Evolutionary conservation across 1,139 yeast species (phyloP).

Genomic region (Suhomyces bokatorum): DNA sequence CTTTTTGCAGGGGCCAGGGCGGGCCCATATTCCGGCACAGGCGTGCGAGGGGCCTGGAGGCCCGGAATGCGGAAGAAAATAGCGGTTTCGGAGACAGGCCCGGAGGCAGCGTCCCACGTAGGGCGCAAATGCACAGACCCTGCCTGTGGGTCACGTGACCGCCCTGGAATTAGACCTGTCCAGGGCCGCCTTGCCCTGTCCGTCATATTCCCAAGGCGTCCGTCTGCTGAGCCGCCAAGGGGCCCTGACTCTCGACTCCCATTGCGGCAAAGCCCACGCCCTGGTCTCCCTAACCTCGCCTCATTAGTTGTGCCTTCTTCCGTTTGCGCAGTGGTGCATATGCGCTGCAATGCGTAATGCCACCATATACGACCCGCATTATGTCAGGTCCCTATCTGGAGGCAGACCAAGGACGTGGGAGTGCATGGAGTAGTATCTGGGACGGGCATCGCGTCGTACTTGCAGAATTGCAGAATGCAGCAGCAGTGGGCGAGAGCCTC

Average conservation of each 20-base stretch:
- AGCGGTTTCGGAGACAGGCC: too few species aligned
- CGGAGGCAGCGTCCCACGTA: too few species aligned
- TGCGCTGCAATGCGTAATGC: neutral
- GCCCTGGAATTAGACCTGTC: neutral
- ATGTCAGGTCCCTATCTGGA: neutral
- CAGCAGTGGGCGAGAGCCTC: too few species aligned
- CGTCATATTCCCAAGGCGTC: neutral
- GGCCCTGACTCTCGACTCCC: neutral
- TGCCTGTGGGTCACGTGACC: neutral
- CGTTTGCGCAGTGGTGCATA: neutral
- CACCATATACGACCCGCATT: neutral
- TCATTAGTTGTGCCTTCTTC: too few species aligned
- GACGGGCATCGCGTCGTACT: neutral
- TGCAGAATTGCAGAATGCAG: too few species aligned
- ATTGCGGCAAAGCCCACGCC: neutral
- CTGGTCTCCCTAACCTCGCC: too few species aligned
- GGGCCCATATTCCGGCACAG: too few species aligned
- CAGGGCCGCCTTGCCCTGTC: neutral
- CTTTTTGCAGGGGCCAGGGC: too few species aligned
- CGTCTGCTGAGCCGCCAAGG: slow-evolving; percentile 1
- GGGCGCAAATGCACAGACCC: neutral
- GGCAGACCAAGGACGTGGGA: too few species aligned
- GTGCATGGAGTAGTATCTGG: too few species aligned
- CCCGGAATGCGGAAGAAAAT: too few species aligned
- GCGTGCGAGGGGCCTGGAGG: too few species aligned